Percentiles rank a stretch among this genome's conserved stretches.
phyloP scores from a whole-genome alignment of 2,329 filamentous ascomycete genomes.

The Diaporthe aspalathi region DNA sequence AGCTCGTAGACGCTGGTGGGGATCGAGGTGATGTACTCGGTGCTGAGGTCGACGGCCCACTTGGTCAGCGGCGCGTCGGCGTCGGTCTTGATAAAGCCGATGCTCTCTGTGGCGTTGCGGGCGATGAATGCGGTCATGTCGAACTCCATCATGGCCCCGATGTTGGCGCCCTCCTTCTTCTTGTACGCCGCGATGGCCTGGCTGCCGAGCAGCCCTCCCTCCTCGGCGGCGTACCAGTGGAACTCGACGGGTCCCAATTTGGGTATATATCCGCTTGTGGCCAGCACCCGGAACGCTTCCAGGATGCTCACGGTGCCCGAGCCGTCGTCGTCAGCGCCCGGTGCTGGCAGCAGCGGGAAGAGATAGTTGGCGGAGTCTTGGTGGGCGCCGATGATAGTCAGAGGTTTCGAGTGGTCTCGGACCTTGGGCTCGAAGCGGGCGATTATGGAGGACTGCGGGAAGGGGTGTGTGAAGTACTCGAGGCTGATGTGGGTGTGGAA shows the following conservation, averaged over 20 bases:
- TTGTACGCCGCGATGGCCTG: conserved; percentile 78
- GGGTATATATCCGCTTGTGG: conserved; percentile 54
- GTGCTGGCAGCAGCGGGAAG: conserved; percentile 75
- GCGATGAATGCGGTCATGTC: conserved; percentile 55
- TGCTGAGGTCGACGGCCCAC: conserved; percentile 50
- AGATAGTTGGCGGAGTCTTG: conserved; percentile 82
- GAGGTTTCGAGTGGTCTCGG: conserved; percentile 47
- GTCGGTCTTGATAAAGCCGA: conserved; percentile 53
- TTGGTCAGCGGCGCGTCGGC: conserved; percentile 51
- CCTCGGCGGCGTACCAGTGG: conserved; percentile 87
- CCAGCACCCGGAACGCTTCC: conserved; percentile 75
- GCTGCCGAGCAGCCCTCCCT: conserved; percentile 80
- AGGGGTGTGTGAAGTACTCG: conserved; percentile 71
- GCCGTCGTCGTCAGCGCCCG: conserved; percentile 80
- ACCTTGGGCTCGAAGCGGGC: conserved; percentile 67
- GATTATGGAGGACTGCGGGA: conserved; percentile 78
- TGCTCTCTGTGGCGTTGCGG: conserved; percentile 52
- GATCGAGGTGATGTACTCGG: conserved; percentile 51
- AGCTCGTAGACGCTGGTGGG: conserved; percentile 50
- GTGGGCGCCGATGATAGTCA: conserved; percentile 73
- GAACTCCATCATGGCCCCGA: conserved; percentile 80
- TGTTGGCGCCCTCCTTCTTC: conserved; percentile 67
- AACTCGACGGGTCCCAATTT: conserved; percentile 70
- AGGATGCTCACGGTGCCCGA: conserved; percentile 80
- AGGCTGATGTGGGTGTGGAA: conserved; percentile 53